Conservation (phyloP, 2,329 filamentous ascomycete genomes). For the Domatiomyces globalis region DNA sequence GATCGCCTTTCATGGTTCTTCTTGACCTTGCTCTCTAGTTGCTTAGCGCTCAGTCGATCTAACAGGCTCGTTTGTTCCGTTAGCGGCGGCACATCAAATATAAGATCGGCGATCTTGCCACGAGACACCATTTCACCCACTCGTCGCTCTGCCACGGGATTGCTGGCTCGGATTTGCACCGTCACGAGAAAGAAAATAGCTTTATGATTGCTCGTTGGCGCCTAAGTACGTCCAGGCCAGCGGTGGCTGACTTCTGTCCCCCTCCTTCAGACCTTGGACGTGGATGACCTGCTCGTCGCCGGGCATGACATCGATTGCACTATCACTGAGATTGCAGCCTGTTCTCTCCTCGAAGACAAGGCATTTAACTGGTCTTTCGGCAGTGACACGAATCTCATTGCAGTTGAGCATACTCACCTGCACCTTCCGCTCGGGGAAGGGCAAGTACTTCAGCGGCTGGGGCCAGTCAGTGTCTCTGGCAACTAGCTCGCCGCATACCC, state of each 20-base stretch:
- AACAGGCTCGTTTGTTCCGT: too few relatives aligned
- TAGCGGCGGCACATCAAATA: too few relatives aligned
- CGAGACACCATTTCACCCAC: too few relatives aligned
- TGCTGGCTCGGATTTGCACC: too few relatives aligned
- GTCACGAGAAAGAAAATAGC: too few relatives aligned
- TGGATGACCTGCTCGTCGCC: constrained; percentile 38
- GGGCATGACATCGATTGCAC: constrained; percentile 44
- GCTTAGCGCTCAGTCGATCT: too few relatives aligned
- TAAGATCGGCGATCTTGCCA: too few relatives aligned
- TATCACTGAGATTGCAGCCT: constrained; percentile 40
- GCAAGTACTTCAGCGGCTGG: constrained; percentile 46
- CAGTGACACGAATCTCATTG: constrained; percentile 33
- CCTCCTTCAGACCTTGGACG: constrained; percentile 18
- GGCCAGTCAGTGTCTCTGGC: constrained; percentile 47
- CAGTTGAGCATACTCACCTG: constrained; percentile 28
- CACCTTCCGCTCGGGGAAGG: constrained; percentile 38
- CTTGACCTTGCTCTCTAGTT: too few relatives aligned
- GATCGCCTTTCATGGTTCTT: too few relatives aligned
- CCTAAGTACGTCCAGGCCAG: constrained; percentile 19
- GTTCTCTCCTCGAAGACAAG: constrained; percentile 47
- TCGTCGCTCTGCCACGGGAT: too few relatives aligned
- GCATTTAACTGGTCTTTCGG: constrained; percentile 42
- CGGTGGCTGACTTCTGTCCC: constrained; percentile 4
- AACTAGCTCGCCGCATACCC: constrained; percentile 37
- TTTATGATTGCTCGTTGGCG: constrained; percentile 16